Conservation (phyloP, 352 stramenopile species). For the Ophiocytium majus region DNA sequence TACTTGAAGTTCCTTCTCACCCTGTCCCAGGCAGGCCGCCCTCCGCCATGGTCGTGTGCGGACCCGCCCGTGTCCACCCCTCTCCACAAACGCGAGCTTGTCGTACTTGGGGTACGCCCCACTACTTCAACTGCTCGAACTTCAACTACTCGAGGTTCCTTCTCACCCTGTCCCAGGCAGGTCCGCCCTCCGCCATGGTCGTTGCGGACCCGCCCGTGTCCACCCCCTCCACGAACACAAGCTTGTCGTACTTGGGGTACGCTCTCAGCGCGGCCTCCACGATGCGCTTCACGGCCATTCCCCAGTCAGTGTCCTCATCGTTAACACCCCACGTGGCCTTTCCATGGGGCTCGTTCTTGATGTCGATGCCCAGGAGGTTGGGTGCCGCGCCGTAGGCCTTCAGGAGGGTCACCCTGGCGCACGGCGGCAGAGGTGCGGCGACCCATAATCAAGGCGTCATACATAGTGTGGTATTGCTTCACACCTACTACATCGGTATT, state of each 20-base stretch:
- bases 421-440: too few species aligned
- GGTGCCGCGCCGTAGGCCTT: constrained; percentile 1
- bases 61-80: constrained; percentile 21
- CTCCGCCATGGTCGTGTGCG: too few species aligned
- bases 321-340: constrained; percentile 23
- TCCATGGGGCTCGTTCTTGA: constrained; percentile 41
- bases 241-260: constrained; percentile 28
- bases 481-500: too few species aligned
- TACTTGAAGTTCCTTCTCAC: too few species aligned
- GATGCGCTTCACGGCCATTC: constrained; percentile 23
- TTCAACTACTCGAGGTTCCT: too few species aligned
- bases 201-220: neutral
- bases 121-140: too few species aligned
- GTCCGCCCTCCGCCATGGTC: neutral
- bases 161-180: neutral
- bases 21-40: too few species aligned
- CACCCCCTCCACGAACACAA: constrained; percentile 32
- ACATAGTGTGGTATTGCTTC: too few species aligned
- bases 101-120: constrained; percentile 22
- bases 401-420: constrained; percentile 18
- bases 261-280: neutral
- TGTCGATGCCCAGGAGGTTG: constrained; percentile 35
- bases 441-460: too few species aligned
- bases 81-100: constrained; percentile 24
- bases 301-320: constrained; percentile 18